These are phyloP conservation scores for Colletotrichum chrysophilum DNA, from an alignment of 2,329 filamentous ascomycete genomes.

Conservation along the genomic window DNA sequence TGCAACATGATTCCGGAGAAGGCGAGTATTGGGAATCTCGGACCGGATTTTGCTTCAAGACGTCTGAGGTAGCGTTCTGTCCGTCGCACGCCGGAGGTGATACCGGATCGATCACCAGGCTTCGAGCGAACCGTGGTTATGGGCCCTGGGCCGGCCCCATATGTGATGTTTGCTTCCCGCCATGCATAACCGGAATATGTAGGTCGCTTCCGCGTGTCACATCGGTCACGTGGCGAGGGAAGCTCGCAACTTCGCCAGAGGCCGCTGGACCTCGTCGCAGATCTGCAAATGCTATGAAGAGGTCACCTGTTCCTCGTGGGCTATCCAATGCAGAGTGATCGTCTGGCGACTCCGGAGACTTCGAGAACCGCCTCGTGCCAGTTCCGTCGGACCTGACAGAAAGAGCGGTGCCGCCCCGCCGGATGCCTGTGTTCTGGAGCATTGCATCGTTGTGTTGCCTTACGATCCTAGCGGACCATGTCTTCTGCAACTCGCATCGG, in stretches of 20 bases:
- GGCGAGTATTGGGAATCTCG: neutral
- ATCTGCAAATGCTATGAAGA: neutral
- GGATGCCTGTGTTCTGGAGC: neutral
- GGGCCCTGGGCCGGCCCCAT: slow-evolving; percentile 1
- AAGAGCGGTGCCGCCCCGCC: neutral
- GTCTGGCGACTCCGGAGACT: neutral
- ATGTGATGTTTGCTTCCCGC: slow-evolving; percentile 12
- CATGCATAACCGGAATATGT: slow-evolving; percentile 18
- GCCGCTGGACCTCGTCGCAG: neutral
- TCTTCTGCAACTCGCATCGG: neutral
- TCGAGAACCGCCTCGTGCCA: neutral
- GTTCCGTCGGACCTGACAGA: neutral
- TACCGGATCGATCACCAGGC: neutral
- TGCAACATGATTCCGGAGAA: neutral
- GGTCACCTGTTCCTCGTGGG: neutral
- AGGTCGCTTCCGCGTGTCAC: slow-evolving; percentile 13
- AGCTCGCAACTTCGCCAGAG: neutral
- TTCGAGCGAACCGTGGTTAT: neutral
- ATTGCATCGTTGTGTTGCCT: neutral
- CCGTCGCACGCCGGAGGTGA: neutral
- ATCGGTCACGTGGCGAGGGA: slow-evolving; percentile 6
- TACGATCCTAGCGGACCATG: neutral
- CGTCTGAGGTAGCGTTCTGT: neutral
- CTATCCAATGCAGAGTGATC: neutral
- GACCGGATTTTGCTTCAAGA: neutral